Evolutionary conservation across 2,329 filamentous ascomycete species (phyloP), one percentile per base, ranked within the genome.

Genomic region (Hypomyces perniciosus): DNA sequence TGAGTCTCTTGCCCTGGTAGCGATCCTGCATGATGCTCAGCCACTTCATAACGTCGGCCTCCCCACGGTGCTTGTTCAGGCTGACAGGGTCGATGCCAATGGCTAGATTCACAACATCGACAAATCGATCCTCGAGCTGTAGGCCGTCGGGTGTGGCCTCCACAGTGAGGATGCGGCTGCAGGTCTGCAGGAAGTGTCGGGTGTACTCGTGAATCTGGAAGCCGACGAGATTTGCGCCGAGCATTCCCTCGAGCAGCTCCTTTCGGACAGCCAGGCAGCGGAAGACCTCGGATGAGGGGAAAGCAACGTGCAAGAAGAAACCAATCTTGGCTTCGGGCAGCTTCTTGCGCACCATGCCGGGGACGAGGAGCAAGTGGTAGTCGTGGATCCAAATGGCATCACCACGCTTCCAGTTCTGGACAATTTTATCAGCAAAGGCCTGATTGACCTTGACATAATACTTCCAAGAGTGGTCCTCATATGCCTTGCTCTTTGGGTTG

Each of bases 401-500:
- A 39, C 90, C 90, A 29, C 86, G 84, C 74, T 96, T 96, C 85
- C 92, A 97, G 70, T 91, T 89, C 67, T 86, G 86, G 44, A 95
- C 77, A 52, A 97, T 90, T 65, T 85, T 86, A 65, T 96, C 88
- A 31, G 92, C 92, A 69, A 97, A 96, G 3, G 86, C 89, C 67
- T 93, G 86, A 71, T 96, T 96, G 63, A 96, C 80, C 48, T 88
- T 89, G 64, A 90, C 86, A 62, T 97, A 97, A 73, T 89, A 95
- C 59, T 90, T 81, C 90, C 91, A 97, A 0, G 91, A 96, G 69
- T 97, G 91, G 60, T 97, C 92, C 67, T 95, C 87, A 67, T 96
- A 97, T 0, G 92, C 92, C 68, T 97, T 97, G 81, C 90, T 96
- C 77, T 96, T 96, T 28, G 92, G 92, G 65, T 95, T 95, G 65